Conservation (phyloP, 257 asterid genomes). For the Gynochthodes officinalis region DNA sequence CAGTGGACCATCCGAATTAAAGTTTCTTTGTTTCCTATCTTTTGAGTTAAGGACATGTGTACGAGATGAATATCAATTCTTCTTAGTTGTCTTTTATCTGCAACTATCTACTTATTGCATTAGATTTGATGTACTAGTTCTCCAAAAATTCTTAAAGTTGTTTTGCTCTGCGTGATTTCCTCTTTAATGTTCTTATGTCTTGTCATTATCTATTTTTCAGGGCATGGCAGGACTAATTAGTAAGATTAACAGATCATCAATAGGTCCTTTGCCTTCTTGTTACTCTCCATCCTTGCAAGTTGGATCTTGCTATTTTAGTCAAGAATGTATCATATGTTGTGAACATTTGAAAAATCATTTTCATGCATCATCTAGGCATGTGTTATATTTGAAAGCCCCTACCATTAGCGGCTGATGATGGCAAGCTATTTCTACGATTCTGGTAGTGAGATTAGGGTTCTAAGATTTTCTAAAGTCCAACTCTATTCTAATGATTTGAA, state of each 20-base stretch:
- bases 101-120: neutral
- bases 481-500: no score
- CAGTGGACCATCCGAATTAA: neutral
- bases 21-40: neutral
- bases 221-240: slow-evolving; percentile 99
- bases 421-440: no score
- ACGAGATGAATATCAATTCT: neutral
- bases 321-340: neutral
- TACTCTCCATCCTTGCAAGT: slow-evolving; percentile 94
- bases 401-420: neutral
- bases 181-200: neutral
- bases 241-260: slow-evolving; percentile 91
- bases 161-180: neutral
- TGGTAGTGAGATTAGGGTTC: no score
- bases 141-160: neutral
- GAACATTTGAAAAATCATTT: neutral
- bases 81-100: neutral
- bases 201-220: slow-evolving; percentile 42
- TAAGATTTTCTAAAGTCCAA: no score
- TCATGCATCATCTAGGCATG: slow-evolving; percentile 2
- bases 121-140: neutral
- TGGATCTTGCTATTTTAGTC: slow-evolving; percentile 10
- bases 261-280: slow-evolving; percentile 95
- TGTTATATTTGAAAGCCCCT: neutral
- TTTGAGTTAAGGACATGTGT: neutral